phyloP scores from a whole-genome alignment of 352 stramenopile genomes.

The Phytopythium ostracodes region DNA sequence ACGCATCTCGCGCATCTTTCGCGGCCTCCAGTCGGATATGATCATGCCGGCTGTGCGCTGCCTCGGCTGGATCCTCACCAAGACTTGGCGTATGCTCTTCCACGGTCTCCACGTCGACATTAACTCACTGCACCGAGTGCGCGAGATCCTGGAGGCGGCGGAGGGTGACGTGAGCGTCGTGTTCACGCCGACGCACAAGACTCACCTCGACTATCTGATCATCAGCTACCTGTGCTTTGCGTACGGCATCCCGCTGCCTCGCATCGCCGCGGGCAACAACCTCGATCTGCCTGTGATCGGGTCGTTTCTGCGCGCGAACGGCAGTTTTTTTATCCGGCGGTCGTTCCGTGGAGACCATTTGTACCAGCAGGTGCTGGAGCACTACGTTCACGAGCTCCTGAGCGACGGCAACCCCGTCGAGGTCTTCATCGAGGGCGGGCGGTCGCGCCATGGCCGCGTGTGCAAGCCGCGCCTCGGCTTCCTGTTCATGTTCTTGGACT shows the following conservation, averaged over 20 bases:
- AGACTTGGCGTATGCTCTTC: conserved; percentile 76
- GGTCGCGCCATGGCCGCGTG: conserved; percentile 75
- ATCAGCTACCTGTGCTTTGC: conserved; percentile 89
- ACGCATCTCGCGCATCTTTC: conserved; percentile 55
- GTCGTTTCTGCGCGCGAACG: conserved; percentile 75
- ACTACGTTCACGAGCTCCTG: conserved; percentile 83
- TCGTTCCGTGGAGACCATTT: conserved; percentile 67
- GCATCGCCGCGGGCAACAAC: conserved; percentile 87
- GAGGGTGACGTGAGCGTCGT: conserved; percentile 66
- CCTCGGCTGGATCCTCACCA: conserved; percentile 75
- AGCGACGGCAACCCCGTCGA: conserved; percentile 79
- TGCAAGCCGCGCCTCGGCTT: conserved; percentile 71
- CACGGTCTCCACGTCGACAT: conserved; percentile 67
- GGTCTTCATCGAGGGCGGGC: conserved; percentile 87
- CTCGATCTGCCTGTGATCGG: conserved; percentile 80
- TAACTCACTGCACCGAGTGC: conserved; percentile 53
- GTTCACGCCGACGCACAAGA: conserved; percentile 87
- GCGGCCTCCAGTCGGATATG: conserved; percentile 71
- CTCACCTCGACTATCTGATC: conserved; percentile 88
- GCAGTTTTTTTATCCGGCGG: conserved; percentile 89
- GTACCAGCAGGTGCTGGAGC: conserved; percentile 83
- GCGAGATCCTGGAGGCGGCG: conserved; percentile 40
- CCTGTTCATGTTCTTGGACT: conserved; percentile 69
- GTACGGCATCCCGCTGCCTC: conserved; percentile 80
- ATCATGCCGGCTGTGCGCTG: conserved; percentile 64